Percentiles rank a stretch among this genome's conserved stretches.
Evolutionary conservation across 1,284 basidiomycete genomes (phyloP).

Genomic region (Pseudozyma pruni): DNA sequence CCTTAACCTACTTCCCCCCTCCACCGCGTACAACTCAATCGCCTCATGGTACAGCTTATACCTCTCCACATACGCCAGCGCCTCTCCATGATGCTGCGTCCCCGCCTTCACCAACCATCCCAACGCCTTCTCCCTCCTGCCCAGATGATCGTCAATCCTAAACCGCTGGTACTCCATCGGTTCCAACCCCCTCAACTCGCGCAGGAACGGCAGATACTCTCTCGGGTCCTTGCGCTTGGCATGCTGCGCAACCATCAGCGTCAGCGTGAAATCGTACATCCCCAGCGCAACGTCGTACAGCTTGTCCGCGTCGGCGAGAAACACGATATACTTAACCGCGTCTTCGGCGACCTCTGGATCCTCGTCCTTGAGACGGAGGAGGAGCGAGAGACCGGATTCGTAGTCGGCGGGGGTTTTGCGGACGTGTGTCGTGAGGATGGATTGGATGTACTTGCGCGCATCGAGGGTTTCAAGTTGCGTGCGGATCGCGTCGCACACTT

Average conservation of each 20-base stretch:
- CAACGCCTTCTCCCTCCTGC: slow-evolving; percentile 80
- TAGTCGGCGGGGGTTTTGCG: slow-evolving; percentile 92
- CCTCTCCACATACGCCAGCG: slow-evolving; percentile 80
- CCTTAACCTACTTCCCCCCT: slow-evolving; percentile 25
- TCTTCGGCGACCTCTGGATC: slow-evolving; percentile 84
- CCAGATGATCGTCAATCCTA: slow-evolving; percentile 91
- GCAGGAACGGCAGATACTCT: slow-evolving; percentile 96
- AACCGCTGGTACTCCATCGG: slow-evolving; percentile 82
- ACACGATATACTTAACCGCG: slow-evolving; percentile 98
- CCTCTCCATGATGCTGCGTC: slow-evolving; percentile 80
- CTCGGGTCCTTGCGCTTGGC: slow-evolving; percentile 96
- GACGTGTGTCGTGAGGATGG: slow-evolving; percentile 90
- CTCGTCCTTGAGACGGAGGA: slow-evolving; percentile 82
- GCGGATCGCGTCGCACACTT: slow-evolving; percentile 83
- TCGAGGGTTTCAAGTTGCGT: slow-evolving; percentile 77
- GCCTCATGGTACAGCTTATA: slow-evolving; percentile 75
- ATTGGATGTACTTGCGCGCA: slow-evolving; percentile 84
- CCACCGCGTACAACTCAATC: slow-evolving; percentile 30
- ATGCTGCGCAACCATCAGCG: slow-evolving; percentile 95
- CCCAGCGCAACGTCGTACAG: slow-evolving; percentile 94
- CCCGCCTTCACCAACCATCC: slow-evolving; percentile 80
- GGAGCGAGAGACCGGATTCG: slow-evolving; percentile 81
- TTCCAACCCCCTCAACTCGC: slow-evolving; percentile 83
- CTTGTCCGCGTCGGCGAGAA: slow-evolving; percentile 90
- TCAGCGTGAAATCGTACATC: slow-evolving; percentile 97